Evolutionary conservation across 306 rosid species (phyloP).

Genomic region (Datisca glomerata): DNA sequence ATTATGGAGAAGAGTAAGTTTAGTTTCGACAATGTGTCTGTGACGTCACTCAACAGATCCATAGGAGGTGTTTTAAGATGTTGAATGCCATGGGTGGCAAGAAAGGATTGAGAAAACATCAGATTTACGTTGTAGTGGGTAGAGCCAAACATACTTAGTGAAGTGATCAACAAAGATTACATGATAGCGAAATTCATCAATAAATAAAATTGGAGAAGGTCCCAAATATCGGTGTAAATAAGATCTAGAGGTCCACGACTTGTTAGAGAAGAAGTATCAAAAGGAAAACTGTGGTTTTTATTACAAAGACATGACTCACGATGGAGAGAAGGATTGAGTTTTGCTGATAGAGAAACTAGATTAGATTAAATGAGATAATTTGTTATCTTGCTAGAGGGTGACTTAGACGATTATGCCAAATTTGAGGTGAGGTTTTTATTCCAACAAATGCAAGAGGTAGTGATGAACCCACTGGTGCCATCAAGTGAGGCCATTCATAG

Average conservation of each 20-base stretch:
- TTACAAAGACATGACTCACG: neutral
- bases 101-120: neutral
- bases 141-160: no score
- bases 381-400: neutral
- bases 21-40: neutral
- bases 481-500: neutral
- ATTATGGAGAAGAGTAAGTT: neutral
- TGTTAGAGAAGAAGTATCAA: neutral
- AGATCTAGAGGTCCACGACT: neutral
- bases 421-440: neutral
- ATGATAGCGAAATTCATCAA: neutral
- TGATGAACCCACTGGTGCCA: neutral
- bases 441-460: neutral
- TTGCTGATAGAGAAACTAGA: neutral
- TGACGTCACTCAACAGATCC: neutral
- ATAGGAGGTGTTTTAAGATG: neutral
- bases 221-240: neutral
- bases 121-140: no score
- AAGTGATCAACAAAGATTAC: neutral
- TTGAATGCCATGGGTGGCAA: neutral
- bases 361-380: neutral
- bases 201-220: neutral
- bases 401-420: neutral
- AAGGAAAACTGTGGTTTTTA: neutral
- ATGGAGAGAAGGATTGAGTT: neutral